A percentile compares a stretch with the other conserved stretches of the same genome.
Evolutionary conservation across 2,329 filamentous ascomycete genomes (phyloP).

Genomic region (Arthroderma sp.): DNA sequence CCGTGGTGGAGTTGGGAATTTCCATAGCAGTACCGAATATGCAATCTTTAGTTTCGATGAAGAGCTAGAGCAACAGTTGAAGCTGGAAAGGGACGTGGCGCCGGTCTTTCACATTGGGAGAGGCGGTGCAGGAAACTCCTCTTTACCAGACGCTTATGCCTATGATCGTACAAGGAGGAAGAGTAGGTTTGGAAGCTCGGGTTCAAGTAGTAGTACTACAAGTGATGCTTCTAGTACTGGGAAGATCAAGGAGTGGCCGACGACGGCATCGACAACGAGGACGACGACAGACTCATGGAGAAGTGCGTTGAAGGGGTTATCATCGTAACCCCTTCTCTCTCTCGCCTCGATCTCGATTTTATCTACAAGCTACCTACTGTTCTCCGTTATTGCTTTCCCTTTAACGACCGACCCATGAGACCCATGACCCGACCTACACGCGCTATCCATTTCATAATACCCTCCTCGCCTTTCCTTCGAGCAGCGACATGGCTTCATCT

Average conservation of each 20-base stretch:
- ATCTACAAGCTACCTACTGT: background rate
- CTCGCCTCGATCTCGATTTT: background rate
- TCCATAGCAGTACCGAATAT: slow-evolving; percentile 40
- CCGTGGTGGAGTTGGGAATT: slow-evolving; percentile 44
- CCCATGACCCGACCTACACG: background rate
- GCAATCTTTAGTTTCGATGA: slow-evolving; percentile 56
- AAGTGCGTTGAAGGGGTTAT: background rate
- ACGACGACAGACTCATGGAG: slow-evolving; percentile 4
- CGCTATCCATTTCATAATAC: background rate
- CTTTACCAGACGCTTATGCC: slow-evolving; percentile 14
- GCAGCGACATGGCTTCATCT: no score
- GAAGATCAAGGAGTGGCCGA: slow-evolving; percentile 1
- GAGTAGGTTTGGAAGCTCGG: slow-evolving; percentile 15
- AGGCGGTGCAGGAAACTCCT: slow-evolving; percentile 46
- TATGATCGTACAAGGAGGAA: slow-evolving; percentile 16
- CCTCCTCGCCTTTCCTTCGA: background rate
- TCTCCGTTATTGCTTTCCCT: background rate
- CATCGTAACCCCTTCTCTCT: background rate
- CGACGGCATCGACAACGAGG: background rate
- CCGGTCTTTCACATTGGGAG: slow-evolving; percentile 53
- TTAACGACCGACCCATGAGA: slow-evolving; percentile 8
- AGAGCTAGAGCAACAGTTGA: slow-evolving; percentile 46
- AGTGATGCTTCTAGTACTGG: slow-evolving; percentile 1
- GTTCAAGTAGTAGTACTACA: background rate
- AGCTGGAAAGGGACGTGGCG: slow-evolving; percentile 38